A percentile compares a stretch with the other conserved stretches of the same genome.
Evolutionary conservation across 2,329 filamentous ascomycete genomes (phyloP).

Genomic region (Apiospora rasikravindrae): DNA sequence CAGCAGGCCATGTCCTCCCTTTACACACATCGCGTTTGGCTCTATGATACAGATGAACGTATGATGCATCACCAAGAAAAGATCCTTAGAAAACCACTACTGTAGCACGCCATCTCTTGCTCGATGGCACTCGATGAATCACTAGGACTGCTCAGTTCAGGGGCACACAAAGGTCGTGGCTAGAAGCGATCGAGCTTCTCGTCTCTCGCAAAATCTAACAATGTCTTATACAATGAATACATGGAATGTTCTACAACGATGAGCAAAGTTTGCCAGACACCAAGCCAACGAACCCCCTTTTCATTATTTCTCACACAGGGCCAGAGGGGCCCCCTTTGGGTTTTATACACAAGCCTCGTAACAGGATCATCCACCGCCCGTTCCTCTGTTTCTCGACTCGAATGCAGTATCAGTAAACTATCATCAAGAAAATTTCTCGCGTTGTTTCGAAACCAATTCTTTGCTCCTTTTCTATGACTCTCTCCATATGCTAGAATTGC

Average conservation of each 20-base stretch:
- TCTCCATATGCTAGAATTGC: constrained; percentile 15
- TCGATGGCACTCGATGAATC: not conserved
- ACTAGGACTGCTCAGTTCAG: not conserved
- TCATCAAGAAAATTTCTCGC: constrained; percentile 4
- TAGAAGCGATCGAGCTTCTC: not conserved
- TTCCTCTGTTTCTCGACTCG: constrained; percentile 2
- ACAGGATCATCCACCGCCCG: constrained; percentile 1
- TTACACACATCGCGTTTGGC: no score
- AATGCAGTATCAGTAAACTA: constrained; percentile 10
- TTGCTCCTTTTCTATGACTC: constrained; percentile 9
- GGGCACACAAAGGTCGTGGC: not conserved
- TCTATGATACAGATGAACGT: no score
- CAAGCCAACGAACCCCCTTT: constrained; percentile 3
- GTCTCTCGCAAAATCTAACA: not conserved
- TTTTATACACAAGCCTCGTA: constrained; percentile 17
- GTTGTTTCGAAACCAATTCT: constrained; percentile 10
- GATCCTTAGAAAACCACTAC: no score
- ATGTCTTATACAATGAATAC: not conserved
- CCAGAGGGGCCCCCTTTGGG: not conserved
- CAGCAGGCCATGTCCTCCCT: no score
- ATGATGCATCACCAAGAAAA: no score
- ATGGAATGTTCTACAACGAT: not conserved
- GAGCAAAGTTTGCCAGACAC: not conserved
- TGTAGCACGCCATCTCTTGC: no score
- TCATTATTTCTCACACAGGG: constrained; percentile 18